phyloP scores from a whole-genome alignment of 2,329 filamentous ascomycete genomes.

The Claviceps sp. region DNA sequence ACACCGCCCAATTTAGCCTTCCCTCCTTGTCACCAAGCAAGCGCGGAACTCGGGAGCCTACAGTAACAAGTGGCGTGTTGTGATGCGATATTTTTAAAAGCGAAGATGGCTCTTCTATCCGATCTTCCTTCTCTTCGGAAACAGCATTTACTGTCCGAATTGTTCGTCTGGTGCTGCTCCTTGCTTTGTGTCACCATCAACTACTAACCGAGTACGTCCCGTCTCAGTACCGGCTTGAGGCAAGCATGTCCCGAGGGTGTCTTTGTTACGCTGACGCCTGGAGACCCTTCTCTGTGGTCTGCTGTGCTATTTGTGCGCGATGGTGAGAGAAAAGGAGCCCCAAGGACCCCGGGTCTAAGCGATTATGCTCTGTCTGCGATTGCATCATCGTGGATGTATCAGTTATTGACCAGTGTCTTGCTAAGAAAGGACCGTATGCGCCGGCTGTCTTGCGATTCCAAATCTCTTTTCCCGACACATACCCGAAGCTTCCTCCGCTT shows the following conservation, averaged over 20 bases:
- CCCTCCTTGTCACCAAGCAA: not conserved
- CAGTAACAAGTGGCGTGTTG: not conserved
- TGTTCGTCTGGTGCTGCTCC: constrained; percentile 41
- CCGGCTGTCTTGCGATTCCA: constrained; percentile 81
- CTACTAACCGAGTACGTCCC: not conserved
- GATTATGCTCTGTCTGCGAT: not conserved
- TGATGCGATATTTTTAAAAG: not conserved
- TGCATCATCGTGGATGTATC: not conserved
- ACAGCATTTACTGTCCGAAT: constrained; percentile 70
- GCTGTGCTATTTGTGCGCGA: constrained; percentile 85
- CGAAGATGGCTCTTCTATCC: constrained; percentile 19
- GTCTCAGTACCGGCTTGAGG: constrained; percentile 58
- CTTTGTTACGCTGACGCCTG: constrained; percentile 72
- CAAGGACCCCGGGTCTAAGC: not conserved
- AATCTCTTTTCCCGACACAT: constrained; percentile 71
- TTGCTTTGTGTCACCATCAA: not conserved
- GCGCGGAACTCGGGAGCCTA: not conserved
- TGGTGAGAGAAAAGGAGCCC: constrained; percentile 35
- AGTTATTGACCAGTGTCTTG: not conserved
- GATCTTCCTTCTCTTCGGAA: constrained; percentile 46
- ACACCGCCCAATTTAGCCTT: constrained; percentile 2
- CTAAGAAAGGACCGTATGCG: constrained; percentile 63
- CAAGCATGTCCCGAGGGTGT: constrained; percentile 74
- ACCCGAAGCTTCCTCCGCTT: constrained; percentile 66
- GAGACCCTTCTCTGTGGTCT: constrained; percentile 71